These are phyloP conservation scores for Lecanoromycetidae sp. DNA, from an alignment of 2,329 filamentous ascomycete species.

Conservation along the genomic window DNA sequence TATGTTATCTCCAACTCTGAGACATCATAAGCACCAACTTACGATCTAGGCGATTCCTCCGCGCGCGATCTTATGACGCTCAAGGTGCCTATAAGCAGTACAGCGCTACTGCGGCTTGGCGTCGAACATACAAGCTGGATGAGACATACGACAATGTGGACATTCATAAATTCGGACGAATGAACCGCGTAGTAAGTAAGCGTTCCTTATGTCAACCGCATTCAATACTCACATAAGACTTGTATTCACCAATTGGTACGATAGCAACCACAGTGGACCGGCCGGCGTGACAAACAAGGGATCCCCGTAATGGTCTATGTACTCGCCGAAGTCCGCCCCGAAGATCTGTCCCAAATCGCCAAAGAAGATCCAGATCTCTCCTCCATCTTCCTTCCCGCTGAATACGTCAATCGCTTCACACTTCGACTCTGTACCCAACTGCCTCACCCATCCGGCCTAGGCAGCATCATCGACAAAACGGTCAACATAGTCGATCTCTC, in stretches of 20 bases:
- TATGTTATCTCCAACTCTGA: not conserved
- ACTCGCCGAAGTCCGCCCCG: not conserved
- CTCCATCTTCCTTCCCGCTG: not conserved
- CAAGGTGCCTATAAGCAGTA: not conserved
- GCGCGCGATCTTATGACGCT: not conserved
- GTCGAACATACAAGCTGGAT: not conserved
- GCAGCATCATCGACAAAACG: not conserved
- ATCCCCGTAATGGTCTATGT: not conserved
- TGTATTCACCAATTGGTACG: not conserved
- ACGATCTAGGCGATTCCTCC: not conserved
- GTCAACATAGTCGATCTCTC: not conserved
- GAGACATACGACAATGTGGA: not conserved
- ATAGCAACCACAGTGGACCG: conserved; percentile 1
- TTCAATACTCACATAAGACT: not conserved
- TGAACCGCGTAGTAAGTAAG: not conserved
- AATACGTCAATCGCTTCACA: not conserved
- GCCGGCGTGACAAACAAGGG: not conserved
- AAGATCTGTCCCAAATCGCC: not conserved
- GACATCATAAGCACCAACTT: not conserved
- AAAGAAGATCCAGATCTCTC: not conserved
- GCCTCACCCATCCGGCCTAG: not conserved
- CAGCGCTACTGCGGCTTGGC: not conserved
- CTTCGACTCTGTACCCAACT: not conserved
- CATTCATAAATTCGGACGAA: not conserved
- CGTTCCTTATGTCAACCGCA: not conserved